Evolutionary conservation across 805 yeast species (phyloP).

Genomic region (Isabelozyma gotoi): DNA sequence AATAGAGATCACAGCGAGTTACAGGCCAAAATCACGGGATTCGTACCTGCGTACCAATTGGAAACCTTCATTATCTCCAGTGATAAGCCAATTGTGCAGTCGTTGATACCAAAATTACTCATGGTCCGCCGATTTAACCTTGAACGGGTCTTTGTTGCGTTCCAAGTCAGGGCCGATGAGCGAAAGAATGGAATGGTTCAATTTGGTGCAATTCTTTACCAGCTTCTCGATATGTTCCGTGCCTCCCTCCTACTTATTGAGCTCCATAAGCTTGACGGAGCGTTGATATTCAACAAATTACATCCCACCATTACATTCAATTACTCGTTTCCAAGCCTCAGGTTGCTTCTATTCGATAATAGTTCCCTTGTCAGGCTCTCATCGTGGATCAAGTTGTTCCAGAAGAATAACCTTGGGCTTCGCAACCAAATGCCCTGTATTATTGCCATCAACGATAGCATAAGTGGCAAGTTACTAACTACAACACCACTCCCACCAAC

Average conservation of each 20-base stretch:
- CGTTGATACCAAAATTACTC: constrained; percentile 5
- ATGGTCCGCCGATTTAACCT: not conserved
- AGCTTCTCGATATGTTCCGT: constrained; percentile 6
- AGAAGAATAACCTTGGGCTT: constrained; percentile 5
- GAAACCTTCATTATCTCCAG: constrained; percentile 4
- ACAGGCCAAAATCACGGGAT: not conserved
- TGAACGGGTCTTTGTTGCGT: not conserved
- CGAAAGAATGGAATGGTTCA: not conserved
- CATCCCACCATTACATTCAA: not conserved
- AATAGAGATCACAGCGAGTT: not conserved
- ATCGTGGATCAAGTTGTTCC: constrained; percentile 16
- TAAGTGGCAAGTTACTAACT: constrained; percentile 10
- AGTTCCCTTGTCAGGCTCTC: constrained; percentile 11
- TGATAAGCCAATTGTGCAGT: constrained; percentile 5
- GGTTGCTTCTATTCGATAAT: constrained; percentile 22
- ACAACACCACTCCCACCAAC: constrained; percentile 4
- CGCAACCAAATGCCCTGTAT: constrained; percentile 10
- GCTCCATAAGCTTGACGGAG: constrained; percentile 13
- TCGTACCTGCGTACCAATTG: not conserved
- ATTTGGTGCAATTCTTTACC: constrained; percentile 6
- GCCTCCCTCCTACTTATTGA: constrained; percentile 11
- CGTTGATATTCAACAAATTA: constrained; percentile 9
- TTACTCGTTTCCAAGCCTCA: constrained; percentile 13
- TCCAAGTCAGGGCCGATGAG: not conserved
- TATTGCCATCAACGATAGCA: constrained; percentile 14